A percentile compares a stretch with the other conserved stretches of the same genome.
Conservation (phyloP, 345 rosid genomes). For the Toxicodendron radicans region DNA sequence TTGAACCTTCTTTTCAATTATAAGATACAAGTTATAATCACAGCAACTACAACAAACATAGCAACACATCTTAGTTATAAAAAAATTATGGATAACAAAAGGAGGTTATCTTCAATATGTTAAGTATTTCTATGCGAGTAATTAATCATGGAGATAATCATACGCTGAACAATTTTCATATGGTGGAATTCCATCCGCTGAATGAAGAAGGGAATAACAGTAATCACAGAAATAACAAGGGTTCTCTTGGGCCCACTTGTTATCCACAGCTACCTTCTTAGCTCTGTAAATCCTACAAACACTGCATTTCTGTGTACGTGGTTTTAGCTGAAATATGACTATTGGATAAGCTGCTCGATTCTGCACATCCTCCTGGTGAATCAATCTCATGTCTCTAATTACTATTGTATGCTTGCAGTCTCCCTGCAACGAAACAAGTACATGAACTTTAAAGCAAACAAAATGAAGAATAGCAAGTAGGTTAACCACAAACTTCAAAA, state of each 20-base stretch:
- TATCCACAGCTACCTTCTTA: conserved; percentile 52
- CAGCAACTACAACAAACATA: neutral
- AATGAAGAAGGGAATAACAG: conserved; percentile 69
- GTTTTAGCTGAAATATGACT: conserved; percentile 45
- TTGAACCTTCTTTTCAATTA: neutral
- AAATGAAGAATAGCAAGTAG: neutral
- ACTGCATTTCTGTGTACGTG: conserved; percentile 54
- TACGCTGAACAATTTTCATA: conserved; percentile 45
- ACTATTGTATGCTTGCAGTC: conserved; percentile 83
- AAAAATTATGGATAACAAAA: neutral
- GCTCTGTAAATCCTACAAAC: conserved; percentile 68
- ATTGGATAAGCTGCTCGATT: conserved; percentile 71
- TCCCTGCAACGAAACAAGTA: conserved; percentile 48
- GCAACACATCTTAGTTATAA: neutral
- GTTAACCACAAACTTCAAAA: neutral
- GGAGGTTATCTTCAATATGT: neutral
- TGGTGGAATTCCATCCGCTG: conserved; percentile 35
- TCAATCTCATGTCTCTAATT: conserved; percentile 80
- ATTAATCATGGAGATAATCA: conserved; percentile 54
- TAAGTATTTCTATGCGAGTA: neutral
- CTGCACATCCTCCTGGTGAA: conserved; percentile 70
- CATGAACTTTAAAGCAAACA: neutral
- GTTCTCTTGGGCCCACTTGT: conserved; percentile 70
- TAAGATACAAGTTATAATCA: neutral
- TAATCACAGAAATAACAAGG: conserved; percentile 77